phyloP scores from a whole-genome alignment of 1,284 basidiomycete genomes.

The Hypsizygus ulmarius region DNA sequence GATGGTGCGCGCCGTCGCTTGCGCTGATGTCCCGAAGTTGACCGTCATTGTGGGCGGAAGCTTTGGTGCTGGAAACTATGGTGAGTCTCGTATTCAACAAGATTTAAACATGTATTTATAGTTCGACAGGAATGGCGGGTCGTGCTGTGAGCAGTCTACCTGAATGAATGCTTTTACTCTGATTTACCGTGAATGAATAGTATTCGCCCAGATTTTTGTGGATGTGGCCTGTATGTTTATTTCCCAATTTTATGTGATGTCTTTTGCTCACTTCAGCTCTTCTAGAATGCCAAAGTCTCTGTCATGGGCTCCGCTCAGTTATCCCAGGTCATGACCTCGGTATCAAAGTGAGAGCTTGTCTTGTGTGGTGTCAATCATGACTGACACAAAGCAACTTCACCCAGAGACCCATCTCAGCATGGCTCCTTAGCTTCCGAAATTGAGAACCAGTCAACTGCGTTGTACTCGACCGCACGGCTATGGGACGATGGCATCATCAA shows the following conservation, averaged over 20 bases:
- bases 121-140: constrained; percentile 74
- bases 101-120: constrained; percentile 6
- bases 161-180: constrained; percentile 8
- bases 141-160: constrained; percentile 60
- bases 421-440: constrained; percentile 75
- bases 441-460: constrained; percentile 81
- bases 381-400: constrained; percentile 1
- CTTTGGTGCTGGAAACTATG: constrained; percentile 95
- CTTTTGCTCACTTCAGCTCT: constrained; percentile 11
- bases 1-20: constrained; percentile 96
- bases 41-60: constrained; percentile 95
- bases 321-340: constrained; percentile 87
- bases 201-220: constrained; percentile 94
- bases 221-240: constrained; percentile 90
- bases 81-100: constrained; percentile 38
- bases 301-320: constrained; percentile 96
- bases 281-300: constrained; percentile 87
- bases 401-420: constrained; percentile 75
- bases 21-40: constrained; percentile 91
- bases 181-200: constrained; percentile 34
- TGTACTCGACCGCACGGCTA: constrained; percentile 85
- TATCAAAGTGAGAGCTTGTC: constrained; percentile 63
- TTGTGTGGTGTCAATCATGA: not conserved
- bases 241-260: constrained; percentile 6
- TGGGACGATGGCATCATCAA: constrained; percentile 97